Base-by-base conservation (phyloP, 1,139 yeast species). In the Kazachstania sp. region DNA sequence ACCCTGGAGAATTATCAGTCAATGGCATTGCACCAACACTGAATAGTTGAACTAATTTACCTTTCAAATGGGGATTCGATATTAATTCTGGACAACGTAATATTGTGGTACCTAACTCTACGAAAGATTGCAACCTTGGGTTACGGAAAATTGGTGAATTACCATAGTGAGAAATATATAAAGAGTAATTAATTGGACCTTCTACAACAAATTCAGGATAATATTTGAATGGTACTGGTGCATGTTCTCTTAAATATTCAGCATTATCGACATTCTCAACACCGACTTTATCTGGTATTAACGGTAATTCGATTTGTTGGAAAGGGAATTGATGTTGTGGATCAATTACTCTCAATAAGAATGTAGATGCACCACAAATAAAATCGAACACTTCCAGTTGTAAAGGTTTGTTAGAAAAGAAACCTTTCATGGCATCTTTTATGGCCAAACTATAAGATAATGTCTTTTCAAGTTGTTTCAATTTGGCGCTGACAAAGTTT, bases 1-100 rank as follows among this genome's bases (percentile, higher is more conserved):
- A 83, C 0, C 97, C 98, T 3, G 86, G 82, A 12, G 68, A 63
- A n/a, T 79, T 77, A 54, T 75, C 75, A 39, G 68, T 71, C 26
- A 72, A 55, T 13, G 84, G 83, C 53, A 82, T 69, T 0, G 90
- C 72, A 0, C 97, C 97, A 54, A 75, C 72, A 58, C 83, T 88
- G 49, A 94, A 69, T 32, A 87, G 74, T 63, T 92, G 96, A 26
- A 87, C 84, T 47, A 92, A 70, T 58, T 83, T 79, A 13, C 95
- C 82, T 59, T 92, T 92, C 70, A 92, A 74, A 69, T 92, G 97
- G 0, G 98, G 98, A 61, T 92, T 94, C 50, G 95, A 87, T 47
- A 92, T 73, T 45, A 86, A 70, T 59, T 83, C 90, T 0, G 97
- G 92, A 63, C 95, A 86, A 63, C 96, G 78, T 58, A 92, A 69